phyloP scores from a whole-genome alignment of 2,329 filamentous ascomycete species.

The Ophiostoma angusticollis region DNA sequence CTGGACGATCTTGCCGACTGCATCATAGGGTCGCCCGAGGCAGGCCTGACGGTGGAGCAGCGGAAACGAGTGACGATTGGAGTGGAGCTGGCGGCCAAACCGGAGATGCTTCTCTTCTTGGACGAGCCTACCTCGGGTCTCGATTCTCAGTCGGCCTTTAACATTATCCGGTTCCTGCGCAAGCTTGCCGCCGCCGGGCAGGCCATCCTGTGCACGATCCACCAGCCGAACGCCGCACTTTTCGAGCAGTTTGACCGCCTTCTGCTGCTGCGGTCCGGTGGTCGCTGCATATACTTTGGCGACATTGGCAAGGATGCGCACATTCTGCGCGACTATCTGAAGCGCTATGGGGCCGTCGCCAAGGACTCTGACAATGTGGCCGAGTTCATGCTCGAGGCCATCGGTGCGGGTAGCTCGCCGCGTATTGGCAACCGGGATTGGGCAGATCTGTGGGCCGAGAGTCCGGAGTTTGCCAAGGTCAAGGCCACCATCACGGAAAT shows the following conservation, averaged over 20 bases:
- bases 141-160: constrained; percentile 59
- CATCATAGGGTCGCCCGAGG: constrained; percentile 47
- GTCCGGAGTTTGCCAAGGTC: constrained; percentile 52
- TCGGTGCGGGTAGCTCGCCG: constrained; percentile 60
- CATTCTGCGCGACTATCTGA: constrained; percentile 52
- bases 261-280: constrained; percentile 64
- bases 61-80: constrained; percentile 77
- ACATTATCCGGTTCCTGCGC: constrained; percentile 65
- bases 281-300: constrained; percentile 74
- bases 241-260: constrained; percentile 84
- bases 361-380: constrained; percentile 44
- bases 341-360: constrained; percentile 46
- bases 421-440: constrained; percentile 65
- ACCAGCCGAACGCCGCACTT: constrained; percentile 74
- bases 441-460: constrained; percentile 67
- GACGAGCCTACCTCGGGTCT: constrained; percentile 70
- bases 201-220: constrained; percentile 81
- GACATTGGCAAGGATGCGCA: constrained; percentile 66
- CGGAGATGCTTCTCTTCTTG: constrained; percentile 62
- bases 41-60: constrained; percentile 56
- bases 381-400: constrained; percentile 78
- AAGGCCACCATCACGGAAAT: constrained; percentile 56
- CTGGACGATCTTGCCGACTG: constrained; percentile 47
- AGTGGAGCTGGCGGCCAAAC: constrained; percentile 77
- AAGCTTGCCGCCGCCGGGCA: constrained; percentile 70